Evolutionary conservation across 169 alveolate species (phyloP).

Genomic region (Plasmodium inui): DNA sequence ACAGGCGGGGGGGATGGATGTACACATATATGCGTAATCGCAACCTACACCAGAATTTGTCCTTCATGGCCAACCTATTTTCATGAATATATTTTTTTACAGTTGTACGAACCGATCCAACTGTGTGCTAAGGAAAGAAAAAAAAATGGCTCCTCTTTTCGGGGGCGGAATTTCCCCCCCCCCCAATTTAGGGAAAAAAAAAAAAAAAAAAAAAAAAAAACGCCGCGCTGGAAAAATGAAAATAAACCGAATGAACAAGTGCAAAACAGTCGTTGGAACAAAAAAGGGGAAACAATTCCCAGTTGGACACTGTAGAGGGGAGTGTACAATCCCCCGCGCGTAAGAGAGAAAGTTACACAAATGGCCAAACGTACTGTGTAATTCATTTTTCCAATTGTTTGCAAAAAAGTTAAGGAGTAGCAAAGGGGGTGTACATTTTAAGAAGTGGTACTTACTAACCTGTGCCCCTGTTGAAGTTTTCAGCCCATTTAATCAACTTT

Average conservation of each 20-base stretch:
- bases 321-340: neutral
- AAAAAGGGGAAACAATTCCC: neutral
- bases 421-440: neutral
- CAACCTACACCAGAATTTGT: neutral
- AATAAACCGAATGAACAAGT: neutral
- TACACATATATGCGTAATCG: neutral
- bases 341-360: neutral
- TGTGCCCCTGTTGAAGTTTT: neutral
- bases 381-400: neutral
- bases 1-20: neutral
- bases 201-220: conserved; percentile 1
- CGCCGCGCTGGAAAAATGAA: neutral
- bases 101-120: neutral
- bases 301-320: neutral
- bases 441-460: neutral
- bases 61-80: neutral
- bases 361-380: neutral
- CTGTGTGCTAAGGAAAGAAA: neutral
- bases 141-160: neutral
- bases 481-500: neutral
- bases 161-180: neutral
- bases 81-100: neutral
- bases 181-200: neutral
- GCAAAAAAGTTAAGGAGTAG: neutral
- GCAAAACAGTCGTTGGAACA: neutral